phyloP scores from a whole-genome alignment of 495 filamentous ascomycete species.

The Penicillium manginii region DNA sequence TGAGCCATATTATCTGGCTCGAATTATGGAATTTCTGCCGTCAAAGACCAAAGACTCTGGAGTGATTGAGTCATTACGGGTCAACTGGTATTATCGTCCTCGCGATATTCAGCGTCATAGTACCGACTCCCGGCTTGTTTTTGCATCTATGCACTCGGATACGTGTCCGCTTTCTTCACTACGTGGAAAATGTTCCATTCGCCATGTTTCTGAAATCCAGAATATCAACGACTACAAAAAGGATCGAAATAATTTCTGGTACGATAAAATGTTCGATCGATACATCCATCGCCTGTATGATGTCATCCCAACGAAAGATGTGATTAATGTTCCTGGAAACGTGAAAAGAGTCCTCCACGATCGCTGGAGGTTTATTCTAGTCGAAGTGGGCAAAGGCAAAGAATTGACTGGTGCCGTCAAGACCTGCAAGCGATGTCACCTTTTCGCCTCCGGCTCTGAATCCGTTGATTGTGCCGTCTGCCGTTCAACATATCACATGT shows the following conservation, averaged over 20 bases:
- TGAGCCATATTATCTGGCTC: slow-evolving; percentile 95
- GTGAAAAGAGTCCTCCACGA: slow-evolving; percentile 96
- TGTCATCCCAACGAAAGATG: slow-evolving; percentile 85
- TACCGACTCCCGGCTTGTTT: slow-evolving; percentile 85
- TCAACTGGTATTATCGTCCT: slow-evolving; percentile 98
- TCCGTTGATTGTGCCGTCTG: slow-evolving; percentile 98
- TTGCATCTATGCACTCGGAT: slow-evolving; percentile 98
- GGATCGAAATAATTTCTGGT: slow-evolving; percentile 87
- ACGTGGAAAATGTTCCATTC: slow-evolving; percentile 88
- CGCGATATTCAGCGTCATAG: slow-evolving; percentile 92
- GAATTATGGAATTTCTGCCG: slow-evolving; percentile 97
- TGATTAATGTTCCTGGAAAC: slow-evolving; percentile 92
- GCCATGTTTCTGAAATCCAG: slow-evolving; percentile 82
- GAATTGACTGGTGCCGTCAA: slow-evolving; percentile 97
- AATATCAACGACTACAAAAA: slow-evolving; percentile 85
- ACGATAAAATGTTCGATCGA: slow-evolving; percentile 94
- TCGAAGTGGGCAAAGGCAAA: slow-evolving; percentile 88
- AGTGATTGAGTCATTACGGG: slow-evolving; percentile 82
- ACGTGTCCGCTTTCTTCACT: slow-evolving; percentile 89
- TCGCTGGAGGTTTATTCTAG: slow-evolving; percentile 91
- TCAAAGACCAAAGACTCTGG: slow-evolving; percentile 69
- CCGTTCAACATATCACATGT: slow-evolving; percentile 96
- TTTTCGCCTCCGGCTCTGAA: slow-evolving; percentile 92
- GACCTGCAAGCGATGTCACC: slow-evolving; percentile 86
- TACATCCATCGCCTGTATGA: slow-evolving; percentile 99